Evolutionary conservation across 306 rosid species (phyloP), one percentile per base, ranked within the genome.

Genomic region (Quercus wislizeni): DNA sequence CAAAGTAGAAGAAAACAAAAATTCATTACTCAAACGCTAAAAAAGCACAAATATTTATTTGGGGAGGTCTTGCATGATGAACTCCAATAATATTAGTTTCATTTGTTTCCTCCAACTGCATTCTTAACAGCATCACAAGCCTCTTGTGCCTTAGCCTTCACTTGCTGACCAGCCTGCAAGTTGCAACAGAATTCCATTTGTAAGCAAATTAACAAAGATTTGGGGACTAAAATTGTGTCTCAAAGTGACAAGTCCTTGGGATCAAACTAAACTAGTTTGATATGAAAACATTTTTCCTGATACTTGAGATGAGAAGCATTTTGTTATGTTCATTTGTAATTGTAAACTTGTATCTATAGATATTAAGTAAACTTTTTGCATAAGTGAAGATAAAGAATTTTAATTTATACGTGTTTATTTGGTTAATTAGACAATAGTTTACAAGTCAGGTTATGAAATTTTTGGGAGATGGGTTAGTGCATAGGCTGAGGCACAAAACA

Each of bases 91-190:
- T 33, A 52, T 54, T 65, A 33, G 38, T 33, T 78, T 78, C 76
- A 74, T 74, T 83, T 83, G 80, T 69, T 51, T 23, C 74, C 74
- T 25, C 80, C 83, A 21, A 83, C 76, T 35, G 77, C 74, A 38
- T 35, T 31, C 80, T 63, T 83, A 15, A 35, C 70, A 15, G 83
- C 63, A 19, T 79, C 80, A 59, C 62, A 61, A 38, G 86, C 86
- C 21, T 33, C 83, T 41, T 83, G 83, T 43, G 83, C 80, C 78
- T 68, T 83, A 4, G 70, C 55, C 70, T 69, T 27, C 80, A 79
- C n/a, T 5, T 89, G 88, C 78, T 84, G 64, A 30, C 87, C 84
- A 74, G 77, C 82, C 91, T 89, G 74, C 77, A 83, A 31, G 1
- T 18, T 1, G 38, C 38, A 33, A 33, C 38, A 33, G 38, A 46